A percentile compares a stretch with the other conserved stretches of the same genome.
Conservation (phyloP, 1,284 basidiomycete species). For the Chalciporus piperatoides region DNA sequence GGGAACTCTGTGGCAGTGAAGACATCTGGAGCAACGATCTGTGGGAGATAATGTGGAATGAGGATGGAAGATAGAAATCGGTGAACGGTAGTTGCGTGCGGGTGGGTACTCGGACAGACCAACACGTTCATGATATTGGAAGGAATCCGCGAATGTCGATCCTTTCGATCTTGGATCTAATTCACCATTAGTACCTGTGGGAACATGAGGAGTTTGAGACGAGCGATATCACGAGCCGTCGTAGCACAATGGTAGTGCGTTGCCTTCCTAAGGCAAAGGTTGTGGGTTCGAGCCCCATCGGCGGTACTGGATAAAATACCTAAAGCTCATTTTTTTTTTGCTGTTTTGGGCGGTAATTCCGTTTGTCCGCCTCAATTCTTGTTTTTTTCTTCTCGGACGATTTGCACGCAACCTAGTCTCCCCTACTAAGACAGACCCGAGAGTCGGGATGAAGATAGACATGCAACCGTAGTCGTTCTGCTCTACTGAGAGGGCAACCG, state of each 20-base stretch:
- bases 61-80: slow-evolving; percentile 59
- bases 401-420: no score
- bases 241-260: slow-evolving; percentile 41
- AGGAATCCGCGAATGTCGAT: no score
- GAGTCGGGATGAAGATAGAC: no score
- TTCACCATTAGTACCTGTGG: no score
- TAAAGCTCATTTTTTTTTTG: slow-evolving; percentile 28
- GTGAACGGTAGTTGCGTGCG: slow-evolving; percentile 53
- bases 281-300: slow-evolving; percentile 39
- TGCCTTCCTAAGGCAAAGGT: slow-evolving; percentile 41
- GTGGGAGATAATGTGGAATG: slow-evolving; percentile 74
- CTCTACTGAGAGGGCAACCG: no score
- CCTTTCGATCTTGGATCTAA: neutral
- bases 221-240: slow-evolving; percentile 25
- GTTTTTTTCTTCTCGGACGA: neutral
- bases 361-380: no score
- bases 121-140: slow-evolving; percentile 65
- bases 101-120: slow-evolving; percentile 72
- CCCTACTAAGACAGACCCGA: no score
- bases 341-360: neutral
- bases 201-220: neutral
- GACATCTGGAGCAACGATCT: slow-evolving; percentile 54
- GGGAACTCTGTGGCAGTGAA: slow-evolving; percentile 57
- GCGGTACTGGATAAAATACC: slow-evolving; percentile 30
- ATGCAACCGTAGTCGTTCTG: no score